Percentiles rank a stretch among this genome's conserved stretches.
Evolutionary conservation across 805 yeast species (phyloP).

Genomic region (Saccharomycopsis babjevae): DNA sequence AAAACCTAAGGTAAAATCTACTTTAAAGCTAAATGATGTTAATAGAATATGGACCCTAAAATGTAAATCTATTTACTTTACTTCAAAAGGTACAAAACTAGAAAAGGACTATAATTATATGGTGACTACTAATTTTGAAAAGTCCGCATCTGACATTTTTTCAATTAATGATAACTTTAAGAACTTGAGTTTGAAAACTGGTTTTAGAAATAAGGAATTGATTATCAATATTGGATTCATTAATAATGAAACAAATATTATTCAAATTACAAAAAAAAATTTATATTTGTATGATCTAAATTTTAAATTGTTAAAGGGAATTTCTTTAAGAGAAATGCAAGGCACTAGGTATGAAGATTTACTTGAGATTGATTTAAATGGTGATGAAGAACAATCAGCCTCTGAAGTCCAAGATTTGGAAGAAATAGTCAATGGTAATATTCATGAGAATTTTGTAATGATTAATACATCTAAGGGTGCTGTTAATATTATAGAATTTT

Average conservation of each 20-base stretch:
- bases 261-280: slow-evolving; percentile 65
- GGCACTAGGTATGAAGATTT: slow-evolving; percentile 8
- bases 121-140: slow-evolving; percentile 59
- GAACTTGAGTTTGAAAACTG: slow-evolving; percentile 9
- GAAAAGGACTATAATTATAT: slow-evolving; percentile 43
- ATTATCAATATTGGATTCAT: slow-evolving; percentile 36
- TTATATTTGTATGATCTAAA: slow-evolving; percentile 52
- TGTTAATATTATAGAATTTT: slow-evolving; percentile 11
- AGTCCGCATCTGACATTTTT: slow-evolving; percentile 58
- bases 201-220: slow-evolving; percentile 11
- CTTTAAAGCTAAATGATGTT: slow-evolving; percentile 62
- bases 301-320: slow-evolving; percentile 31
- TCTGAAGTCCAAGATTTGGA: slow-evolving; percentile 9
- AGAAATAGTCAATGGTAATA: slow-evolving; percentile 10
- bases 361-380: slow-evolving; percentile 14
- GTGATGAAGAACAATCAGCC: slow-evolving; percentile 14
- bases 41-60: slow-evolving; percentile 64
- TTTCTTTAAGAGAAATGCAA: slow-evolving; percentile 11
- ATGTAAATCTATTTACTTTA: slow-evolving; percentile 18
- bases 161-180: slow-evolving; percentile 31
- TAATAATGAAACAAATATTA: slow-evolving; percentile 43
- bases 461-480: slow-evolving; percentile 16
- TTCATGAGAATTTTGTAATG: slow-evolving; percentile 9
- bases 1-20: slow-evolving; percentile 56
- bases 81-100: slow-evolving; percentile 23